Evolutionary conservation across 805 yeast genomes (phyloP).

Genomic region (Ogataea salicorniae): DNA sequence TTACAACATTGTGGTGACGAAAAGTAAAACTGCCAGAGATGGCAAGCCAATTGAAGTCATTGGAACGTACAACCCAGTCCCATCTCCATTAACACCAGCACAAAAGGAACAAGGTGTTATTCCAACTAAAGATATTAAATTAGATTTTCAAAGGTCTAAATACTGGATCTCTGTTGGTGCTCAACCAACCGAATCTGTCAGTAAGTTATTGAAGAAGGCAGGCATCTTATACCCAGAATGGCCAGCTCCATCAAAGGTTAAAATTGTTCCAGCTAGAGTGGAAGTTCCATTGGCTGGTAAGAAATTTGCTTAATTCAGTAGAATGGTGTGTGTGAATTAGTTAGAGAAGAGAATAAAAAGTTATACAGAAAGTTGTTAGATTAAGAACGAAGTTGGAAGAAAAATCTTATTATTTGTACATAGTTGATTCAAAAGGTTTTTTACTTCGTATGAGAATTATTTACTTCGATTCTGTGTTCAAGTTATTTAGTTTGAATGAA

Average conservation of each 20-base stretch:
- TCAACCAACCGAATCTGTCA: constrained; percentile 81
- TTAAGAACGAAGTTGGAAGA: neutral
- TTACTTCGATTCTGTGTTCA: too few species aligned
- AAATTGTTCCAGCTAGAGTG: constrained; percentile 16
- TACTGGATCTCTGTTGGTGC: constrained; percentile 99
- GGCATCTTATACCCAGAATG: constrained; percentile 60
- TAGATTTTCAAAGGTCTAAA: constrained; percentile 85
- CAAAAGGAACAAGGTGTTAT: constrained; percentile 50
- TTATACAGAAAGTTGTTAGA: neutral
- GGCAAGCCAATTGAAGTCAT: constrained; percentile 89
- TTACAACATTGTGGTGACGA: constrained; percentile 88
- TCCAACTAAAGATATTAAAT: constrained; percentile 70
- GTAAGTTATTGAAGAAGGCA: constrained; percentile 69
- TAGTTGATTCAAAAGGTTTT: constrained; percentile 17
- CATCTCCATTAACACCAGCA: constrained; percentile 60
- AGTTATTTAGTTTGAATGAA: too few species aligned
- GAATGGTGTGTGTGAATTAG: neutral
- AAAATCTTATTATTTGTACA: constrained; percentile 1
- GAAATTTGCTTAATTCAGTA: constrained; percentile 18
- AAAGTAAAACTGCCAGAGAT: constrained; percentile 72
- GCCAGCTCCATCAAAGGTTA: constrained; percentile 42
- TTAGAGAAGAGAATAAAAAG: constrained; percentile 6
- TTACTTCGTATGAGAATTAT: too few species aligned
- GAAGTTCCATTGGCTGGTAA: constrained; percentile 20
- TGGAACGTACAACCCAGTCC: constrained; percentile 87